A percentile compares a stretch with the other conserved stretches of the same genome.
Conservation (phyloP, 768 basidiomycete species). For the Agaricus subrufescens region DNA sequence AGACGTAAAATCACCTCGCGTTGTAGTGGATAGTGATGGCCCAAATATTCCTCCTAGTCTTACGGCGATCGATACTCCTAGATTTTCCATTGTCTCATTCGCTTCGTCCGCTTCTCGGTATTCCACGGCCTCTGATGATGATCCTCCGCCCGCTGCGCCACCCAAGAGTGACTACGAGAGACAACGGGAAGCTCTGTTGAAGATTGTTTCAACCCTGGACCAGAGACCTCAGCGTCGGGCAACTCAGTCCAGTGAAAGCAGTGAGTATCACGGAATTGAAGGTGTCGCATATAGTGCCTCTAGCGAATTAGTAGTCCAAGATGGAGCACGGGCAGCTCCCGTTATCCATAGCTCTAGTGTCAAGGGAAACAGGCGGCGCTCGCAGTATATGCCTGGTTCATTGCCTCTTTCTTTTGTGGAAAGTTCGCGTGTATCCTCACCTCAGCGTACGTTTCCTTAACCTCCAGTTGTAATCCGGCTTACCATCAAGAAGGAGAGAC, state of each 20-base stretch:
- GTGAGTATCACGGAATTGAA: conserved; percentile 23
- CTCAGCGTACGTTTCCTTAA: background rate
- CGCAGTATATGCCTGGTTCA: background rate
- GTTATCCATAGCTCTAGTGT: background rate
- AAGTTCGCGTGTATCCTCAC: background rate
- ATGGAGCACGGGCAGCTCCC: background rate
- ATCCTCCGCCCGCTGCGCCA: background rate
- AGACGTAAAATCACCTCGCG: background rate
- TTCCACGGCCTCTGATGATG: background rate
- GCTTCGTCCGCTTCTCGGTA: conserved; percentile 2
- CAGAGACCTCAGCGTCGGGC: background rate
- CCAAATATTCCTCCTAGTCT: background rate
- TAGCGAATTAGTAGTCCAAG: background rate
- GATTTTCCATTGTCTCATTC: background rate
- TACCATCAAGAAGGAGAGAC: background rate
- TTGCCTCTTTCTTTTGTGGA: background rate
- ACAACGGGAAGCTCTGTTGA: background rate
- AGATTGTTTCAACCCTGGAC: background rate
- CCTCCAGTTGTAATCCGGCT: background rate
- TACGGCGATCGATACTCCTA: background rate
- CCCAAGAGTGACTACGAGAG: background rate
- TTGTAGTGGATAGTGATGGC: background rate
- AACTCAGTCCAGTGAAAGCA: background rate
- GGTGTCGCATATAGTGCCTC: conserved; percentile 33
- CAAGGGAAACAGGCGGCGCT: background rate